Base-by-base conservation (phyloP, 805 yeast species). In the Teunomyces lycoperdinae region DNA sequence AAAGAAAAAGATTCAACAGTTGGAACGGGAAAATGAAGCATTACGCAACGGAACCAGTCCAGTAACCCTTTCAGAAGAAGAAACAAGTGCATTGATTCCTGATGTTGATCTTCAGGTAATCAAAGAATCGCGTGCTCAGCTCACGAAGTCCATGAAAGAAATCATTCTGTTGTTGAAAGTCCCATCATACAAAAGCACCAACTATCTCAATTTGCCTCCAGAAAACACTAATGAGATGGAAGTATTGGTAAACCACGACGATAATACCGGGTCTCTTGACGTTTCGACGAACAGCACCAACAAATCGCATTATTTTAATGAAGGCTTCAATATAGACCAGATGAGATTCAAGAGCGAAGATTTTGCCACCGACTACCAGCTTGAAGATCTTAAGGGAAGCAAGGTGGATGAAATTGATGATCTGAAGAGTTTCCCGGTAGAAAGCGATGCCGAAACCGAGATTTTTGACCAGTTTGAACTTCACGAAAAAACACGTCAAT, bases 81-180 rank as follows among this genome's bases (percentile, higher is more conserved):
- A 30, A n/a, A 28, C 26, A 2, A 6, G 11, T 3, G 34, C 10
- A 5, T 26, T 59, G 7, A 55, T 70, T 28, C 74, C 74, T 2
- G 68, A 66, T 14, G 57, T 69, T 13, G 73, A 70, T 52, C 58
- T 70, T 27, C 58, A 49, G 50, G 52, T 62, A 6, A 63, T 70
- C 36, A 67, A 66, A 46, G 58, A 63, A 36, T 61, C 71, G 9
- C 55, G 72, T 30, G 56, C 57, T 32, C 72, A 67, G 46, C 56
- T 70, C 31, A 62, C 68, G 5, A 61, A 61, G 38, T 63, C 71
- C 9, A 70, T 70, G 70, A 61, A 60, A 41, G 73, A 70, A 45
- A 64, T 70, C 9, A 58, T 67, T 6, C 59, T 61, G 43, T 53
- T 70, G 40, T 57, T 70, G 35, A 63, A 63, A 47, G 61, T 65